A percentile compares a stretch with the other conserved stretches of the same genome.
These are phyloP conservation scores for Sarcocystis neurona DNA, from an alignment of 169 alveolate genomes.

Conservation along the genomic window DNA sequence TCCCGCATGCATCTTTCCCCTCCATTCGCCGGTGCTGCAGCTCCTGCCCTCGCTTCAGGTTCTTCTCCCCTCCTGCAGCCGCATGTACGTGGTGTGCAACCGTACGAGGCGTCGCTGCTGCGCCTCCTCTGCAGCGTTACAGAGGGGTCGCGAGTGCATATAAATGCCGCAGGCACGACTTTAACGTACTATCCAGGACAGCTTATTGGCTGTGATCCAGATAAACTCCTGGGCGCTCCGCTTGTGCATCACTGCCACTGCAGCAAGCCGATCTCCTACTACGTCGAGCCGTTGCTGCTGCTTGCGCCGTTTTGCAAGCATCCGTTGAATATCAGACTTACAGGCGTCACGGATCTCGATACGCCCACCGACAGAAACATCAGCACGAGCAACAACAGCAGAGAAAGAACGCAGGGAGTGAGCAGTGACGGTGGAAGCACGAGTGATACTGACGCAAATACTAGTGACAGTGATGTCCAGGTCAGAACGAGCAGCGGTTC, in stretches of 20 bases:
- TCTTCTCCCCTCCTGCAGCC: constrained; percentile 62
- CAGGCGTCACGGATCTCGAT: constrained; percentile 82
- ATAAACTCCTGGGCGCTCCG: neutral
- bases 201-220: constrained; percentile 78
- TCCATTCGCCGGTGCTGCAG: neutral
- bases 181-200: constrained; percentile 85
- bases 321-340: constrained; percentile 73
- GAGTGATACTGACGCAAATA: too few species aligned
- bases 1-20: constrained; percentile 78
- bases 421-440: too few species aligned
- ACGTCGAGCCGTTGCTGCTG: constrained; percentile 78
- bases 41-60: too few species aligned
- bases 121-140: constrained; percentile 80
- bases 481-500: too few species aligned
- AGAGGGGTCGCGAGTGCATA: constrained; percentile 79
- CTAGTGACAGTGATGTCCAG: too few species aligned
- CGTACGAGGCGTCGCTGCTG: constrained; percentile 79
- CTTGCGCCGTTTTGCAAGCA: constrained; percentile 81
- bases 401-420: too few species aligned
- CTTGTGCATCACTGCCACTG: constrained; percentile 75
- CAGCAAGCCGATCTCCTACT: constrained; percentile 80
- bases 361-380: too few species aligned
- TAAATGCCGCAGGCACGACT: constrained; percentile 86
- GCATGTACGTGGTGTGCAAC: constrained; percentile 83
- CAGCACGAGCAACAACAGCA: too few species aligned